Base-by-base conservation (phyloP, 768 basidiomycete genomes). In the Pleurotus tuoliensis region DNA sequence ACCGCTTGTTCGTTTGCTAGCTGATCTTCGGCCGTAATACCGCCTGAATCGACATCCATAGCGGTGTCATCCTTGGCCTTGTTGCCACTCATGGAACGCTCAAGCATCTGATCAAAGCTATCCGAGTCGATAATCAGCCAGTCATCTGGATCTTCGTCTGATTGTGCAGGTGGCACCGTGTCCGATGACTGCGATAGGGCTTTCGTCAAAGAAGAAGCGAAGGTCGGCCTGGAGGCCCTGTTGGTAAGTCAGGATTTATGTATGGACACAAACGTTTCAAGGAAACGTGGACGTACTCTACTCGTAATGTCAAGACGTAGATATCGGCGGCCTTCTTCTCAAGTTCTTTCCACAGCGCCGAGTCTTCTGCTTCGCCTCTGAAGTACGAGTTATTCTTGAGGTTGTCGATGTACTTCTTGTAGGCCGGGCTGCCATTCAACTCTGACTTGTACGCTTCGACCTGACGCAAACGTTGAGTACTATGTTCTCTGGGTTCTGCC, bases 121-220 rank as follows among this genome's bases (percentile, higher is more conserved):
- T 84, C 78, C 0, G 83, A 77, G 56, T 92, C 82, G 30, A 98
- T 74, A 51, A 84, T 85, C n/a, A 98, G 74, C 97, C 97, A 99
- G 1, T 81, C 81, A 59, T 96, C 94, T 6, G 77, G 69, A 61
- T 90, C 87, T 66, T 95, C 92, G n/a, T 71, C 70, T 5, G 70
- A 72, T 49, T 66, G 59, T 48, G 67, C 64, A 11, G 63, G 57
- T 16, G 66, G 59, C n/a, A 41, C 12, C 16, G 18, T 41, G 20
- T 69, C 67, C 11, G 73, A 63, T 6, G 77, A 73, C 48, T 71
- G 73, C 3, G 72, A 70, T 55, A 94, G 67, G 0, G 90, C 89
- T 0, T 74, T 61, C 63, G 88, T 87, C 25, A 93, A 88, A 49
- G 81, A 78, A 20, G 78, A 74, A 3, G 93, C 85, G 65, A 97